Percentiles rank a stretch among this genome's conserved stretches.
phyloP scores from a whole-genome alignment of 305 asterid genomes.

The Salvia sclarea region DNA sequence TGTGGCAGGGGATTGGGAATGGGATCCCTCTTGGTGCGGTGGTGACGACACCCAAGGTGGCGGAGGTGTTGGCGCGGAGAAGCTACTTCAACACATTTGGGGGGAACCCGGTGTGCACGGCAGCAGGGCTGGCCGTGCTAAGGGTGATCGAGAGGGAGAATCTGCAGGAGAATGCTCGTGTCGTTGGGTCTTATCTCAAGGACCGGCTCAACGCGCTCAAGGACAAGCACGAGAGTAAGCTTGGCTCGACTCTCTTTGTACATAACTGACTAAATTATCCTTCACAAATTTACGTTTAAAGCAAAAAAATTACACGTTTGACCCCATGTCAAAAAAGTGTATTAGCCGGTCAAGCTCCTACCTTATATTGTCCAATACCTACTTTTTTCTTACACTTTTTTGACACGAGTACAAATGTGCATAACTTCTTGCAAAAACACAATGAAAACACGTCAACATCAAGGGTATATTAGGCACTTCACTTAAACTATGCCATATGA shows the following conservation, averaged over 20 bases:
- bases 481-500: too few relatives aligned
- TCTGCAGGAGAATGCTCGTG: slow-evolving; percentile 67
- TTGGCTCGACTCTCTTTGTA: not conserved
- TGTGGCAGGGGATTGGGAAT: slow-evolving; percentile 61
- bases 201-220: slow-evolving; percentile 57
- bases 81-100: slow-evolving; percentile 80
- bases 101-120: slow-evolving; percentile 74
- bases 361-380: too few relatives aligned
- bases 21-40: slow-evolving; percentile 76
- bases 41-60: slow-evolving; percentile 62
- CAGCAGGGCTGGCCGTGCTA: slow-evolving; percentile 75
- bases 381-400: too few relatives aligned
- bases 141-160: slow-evolving; percentile 60
- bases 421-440: too few relatives aligned
- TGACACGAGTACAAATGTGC: too few relatives aligned
- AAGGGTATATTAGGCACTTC: too few relatives aligned
- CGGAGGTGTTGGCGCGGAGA: slow-evolving; percentile 57
- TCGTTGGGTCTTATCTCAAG: slow-evolving; percentile 68
- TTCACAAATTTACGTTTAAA: too few relatives aligned
- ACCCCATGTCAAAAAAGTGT: too few relatives aligned
- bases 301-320: too few relatives aligned
- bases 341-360: too few relatives aligned
- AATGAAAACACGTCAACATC: too few relatives aligned
- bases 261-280: too few relatives aligned
- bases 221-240: slow-evolving; percentile 61